Evolutionary conservation across 768 basidiomycete genomes (phyloP), one percentile per base, ranked within the genome.

Genomic region (Russula emetica): DNA sequence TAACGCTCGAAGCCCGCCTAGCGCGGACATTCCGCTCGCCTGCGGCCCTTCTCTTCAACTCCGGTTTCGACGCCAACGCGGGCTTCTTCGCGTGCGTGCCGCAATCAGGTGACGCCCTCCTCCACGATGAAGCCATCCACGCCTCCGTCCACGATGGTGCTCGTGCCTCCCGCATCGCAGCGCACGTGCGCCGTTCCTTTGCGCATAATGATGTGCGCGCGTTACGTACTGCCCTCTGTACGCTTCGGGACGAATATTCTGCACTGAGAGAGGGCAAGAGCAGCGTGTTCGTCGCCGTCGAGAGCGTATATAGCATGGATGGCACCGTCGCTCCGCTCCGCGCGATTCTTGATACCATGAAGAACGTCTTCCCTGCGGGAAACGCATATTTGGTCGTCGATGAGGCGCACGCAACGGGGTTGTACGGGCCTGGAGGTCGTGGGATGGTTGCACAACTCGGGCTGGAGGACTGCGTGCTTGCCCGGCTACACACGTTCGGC

Each of bases 251-350:
- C 2, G 76, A 94, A 92, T 74, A 74, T n/a, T 70, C 72, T 0
- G 74, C 71, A 0, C 78, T 98, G 6, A 94, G 94, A 95, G 0
- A 73, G 93, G 3, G 90, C 0, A 72, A 75, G 30, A 66, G 67
- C 40, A 86, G 78, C 68, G 75, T 91, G 3, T 97, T 95, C 70
- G 74, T 98, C 14, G 86, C 92, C 0, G 86, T 97, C 8, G 96
- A 98, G 78, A 87, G 85, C 42, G 74, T 98, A 51, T 98, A 98
- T 69, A 91, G 88, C 61, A 98, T 98, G 96, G 96, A 98, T 68
- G 96, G 96, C 16, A 96, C 94, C 30, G 81, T 91, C 4, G 82
- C 82, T 3, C 74, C 82, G 58, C 74, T 92, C 20, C 78, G 47
- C 14, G 13, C n/a, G 7, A 54, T 54, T 5, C 51, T 52, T 40